These are phyloP conservation scores for Coniella lustricola DNA, from an alignment of 2,329 filamentous ascomycete genomes.

Conservation along the genomic window DNA sequence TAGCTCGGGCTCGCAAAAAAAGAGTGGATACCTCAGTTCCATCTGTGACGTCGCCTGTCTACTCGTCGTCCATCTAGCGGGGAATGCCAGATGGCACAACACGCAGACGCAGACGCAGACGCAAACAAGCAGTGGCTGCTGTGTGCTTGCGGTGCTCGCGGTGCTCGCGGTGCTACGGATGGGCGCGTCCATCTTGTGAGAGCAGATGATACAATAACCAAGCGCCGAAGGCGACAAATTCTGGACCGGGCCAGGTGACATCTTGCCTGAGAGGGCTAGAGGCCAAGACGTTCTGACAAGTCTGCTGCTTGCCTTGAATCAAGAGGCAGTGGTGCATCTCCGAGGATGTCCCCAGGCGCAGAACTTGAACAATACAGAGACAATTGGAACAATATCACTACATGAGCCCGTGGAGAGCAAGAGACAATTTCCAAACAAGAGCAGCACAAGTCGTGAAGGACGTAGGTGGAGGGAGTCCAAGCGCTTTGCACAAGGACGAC, in stretches of 20 bases:
- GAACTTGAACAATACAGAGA: too few relatives aligned
- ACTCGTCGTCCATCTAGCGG: constrained; percentile 13
- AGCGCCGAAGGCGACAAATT: neutral
- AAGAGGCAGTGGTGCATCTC: neutral
- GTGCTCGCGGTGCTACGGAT: too few relatives aligned
- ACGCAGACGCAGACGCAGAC: too few relatives aligned
- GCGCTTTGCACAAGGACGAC: neutral
- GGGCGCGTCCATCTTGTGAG: too few relatives aligned
- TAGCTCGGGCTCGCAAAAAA: constrained; percentile 1
- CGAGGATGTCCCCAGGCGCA: neutral
- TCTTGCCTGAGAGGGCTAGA: too few relatives aligned
- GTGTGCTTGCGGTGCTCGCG: too few relatives aligned
- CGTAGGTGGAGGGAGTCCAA: too few relatives aligned
- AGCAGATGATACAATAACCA: neutral
- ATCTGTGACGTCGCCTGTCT: constrained; percentile 15
- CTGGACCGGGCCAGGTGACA: neutral
- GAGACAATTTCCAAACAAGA: too few relatives aligned
- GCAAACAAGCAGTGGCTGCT: too few relatives aligned
- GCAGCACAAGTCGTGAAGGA: too few relatives aligned
- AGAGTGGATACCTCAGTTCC: constrained; percentile 2
- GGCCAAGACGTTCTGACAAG: neutral
- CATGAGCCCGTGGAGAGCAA: too few relatives aligned
- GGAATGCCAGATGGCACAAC: neutral
- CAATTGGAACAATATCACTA: too few relatives aligned
- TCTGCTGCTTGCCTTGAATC: neutral